phyloP scores from a whole-genome alignment of 192 early-diverging fungal species.

The Diversispora eburnea region DNA sequence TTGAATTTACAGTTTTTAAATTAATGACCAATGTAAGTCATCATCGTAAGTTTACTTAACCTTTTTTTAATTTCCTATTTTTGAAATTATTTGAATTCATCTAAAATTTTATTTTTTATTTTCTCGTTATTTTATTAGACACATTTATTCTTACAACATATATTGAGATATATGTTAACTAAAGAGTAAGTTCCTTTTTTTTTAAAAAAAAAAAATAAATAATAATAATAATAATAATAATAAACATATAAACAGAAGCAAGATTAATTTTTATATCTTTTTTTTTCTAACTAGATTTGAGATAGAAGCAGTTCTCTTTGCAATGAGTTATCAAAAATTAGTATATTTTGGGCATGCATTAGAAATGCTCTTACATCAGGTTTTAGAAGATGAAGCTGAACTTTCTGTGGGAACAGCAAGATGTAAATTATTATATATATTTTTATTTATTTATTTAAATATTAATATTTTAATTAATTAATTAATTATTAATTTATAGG shows the following conservation, averaged over 20 bases:
- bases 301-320: constrained; percentile 66
- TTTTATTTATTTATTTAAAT: not conserved
- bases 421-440: constrained; percentile 31
- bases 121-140: constrained; percentile 44
- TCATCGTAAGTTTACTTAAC: too few relatives aligned
- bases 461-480: not conserved
- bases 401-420: constrained; percentile 40
- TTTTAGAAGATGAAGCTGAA: constrained; percentile 81
- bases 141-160: constrained; percentile 70
- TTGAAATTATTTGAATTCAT: not conserved
- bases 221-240: too few relatives aligned
- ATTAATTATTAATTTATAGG: constrained; percentile 17
- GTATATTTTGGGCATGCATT: constrained; percentile 90
- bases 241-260: not conserved
- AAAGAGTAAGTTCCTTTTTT: constrained; percentile 34
- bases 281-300: constrained; percentile 38
- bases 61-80: constrained; percentile 15
- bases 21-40: constrained; percentile 60
- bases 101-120: constrained; percentile 1
- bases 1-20: constrained; percentile 62
- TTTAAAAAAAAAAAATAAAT: not conserved
- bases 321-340: constrained; percentile 63
- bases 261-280: not conserved
- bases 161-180: constrained; percentile 59
- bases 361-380: constrained; percentile 86